Evolutionary conservation across 805 yeast genomes (phyloP).

Genomic region (Hanseniaspora mollemarum): DNA sequence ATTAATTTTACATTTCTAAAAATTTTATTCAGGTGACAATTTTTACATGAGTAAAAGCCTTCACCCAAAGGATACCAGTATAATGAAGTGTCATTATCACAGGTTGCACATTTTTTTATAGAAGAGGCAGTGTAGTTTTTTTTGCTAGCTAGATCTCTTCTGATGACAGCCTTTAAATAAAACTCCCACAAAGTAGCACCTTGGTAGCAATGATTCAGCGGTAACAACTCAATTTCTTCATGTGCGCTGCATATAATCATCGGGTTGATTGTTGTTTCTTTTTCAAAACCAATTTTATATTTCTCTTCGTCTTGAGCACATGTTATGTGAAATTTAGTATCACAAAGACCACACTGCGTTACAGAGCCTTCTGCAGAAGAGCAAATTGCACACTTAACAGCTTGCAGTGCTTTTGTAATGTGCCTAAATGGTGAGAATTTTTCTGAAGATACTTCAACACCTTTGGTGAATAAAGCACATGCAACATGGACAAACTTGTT

Average conservation of each 20-base stretch:
- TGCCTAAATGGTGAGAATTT: constrained; percentile 37
- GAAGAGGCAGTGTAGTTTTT: neutral
- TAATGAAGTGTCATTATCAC: constrained; percentile 17
- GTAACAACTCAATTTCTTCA: neutral
- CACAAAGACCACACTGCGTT: constrained; percentile 21
- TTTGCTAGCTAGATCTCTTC: neutral
- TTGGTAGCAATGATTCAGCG: neutral
- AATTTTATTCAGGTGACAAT: constrained; percentile 9
- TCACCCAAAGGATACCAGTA: constrained; percentile 21
- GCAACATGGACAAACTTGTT: constrained; percentile 70
- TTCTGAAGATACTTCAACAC: constrained; percentile 36
- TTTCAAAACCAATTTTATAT: constrained; percentile 18
- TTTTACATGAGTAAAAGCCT: constrained; percentile 20
- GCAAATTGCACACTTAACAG: constrained; percentile 38
- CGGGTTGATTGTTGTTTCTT: constrained; percentile 13
- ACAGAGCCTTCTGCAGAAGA: constrained; percentile 38
- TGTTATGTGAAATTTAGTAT: constrained; percentile 21
- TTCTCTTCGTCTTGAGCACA: constrained; percentile 23
- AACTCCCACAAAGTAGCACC: constrained; percentile 12
- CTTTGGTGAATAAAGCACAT: constrained; percentile 47
- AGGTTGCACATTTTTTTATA: constrained; percentile 18
- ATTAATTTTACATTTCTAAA: constrained; percentile 1
- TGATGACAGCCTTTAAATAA: neutral
- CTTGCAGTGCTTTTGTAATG: constrained; percentile 28
- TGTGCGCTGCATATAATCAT: constrained; percentile 7